These are phyloP conservation scores for Penicillium sp. DNA, from an alignment of 2,329 filamentous ascomycete species.

Conservation along the genomic window DNA sequence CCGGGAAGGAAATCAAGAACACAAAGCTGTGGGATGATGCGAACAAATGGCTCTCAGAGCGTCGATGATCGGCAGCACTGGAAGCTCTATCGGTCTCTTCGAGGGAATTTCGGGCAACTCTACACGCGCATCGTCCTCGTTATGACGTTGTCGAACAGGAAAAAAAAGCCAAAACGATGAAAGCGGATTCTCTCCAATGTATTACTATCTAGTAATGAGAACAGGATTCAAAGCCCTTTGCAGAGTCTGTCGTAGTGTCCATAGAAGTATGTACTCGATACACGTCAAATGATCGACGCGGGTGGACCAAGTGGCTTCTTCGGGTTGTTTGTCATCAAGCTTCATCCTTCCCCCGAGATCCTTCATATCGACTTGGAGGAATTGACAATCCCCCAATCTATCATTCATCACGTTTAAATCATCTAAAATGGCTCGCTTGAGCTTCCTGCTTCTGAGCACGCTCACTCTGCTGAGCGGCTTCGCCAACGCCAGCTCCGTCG, in stretches of 20 bases:
- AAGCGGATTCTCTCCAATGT: slow-evolving; percentile 17
- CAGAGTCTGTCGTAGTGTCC: too few relatives aligned
- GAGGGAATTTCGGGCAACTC: slow-evolving; percentile 10
- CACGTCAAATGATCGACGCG: too few relatives aligned
- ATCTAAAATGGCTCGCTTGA: slow-evolving; percentile 43
- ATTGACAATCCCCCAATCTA: too few relatives aligned
- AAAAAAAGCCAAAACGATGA: slow-evolving; percentile 7
- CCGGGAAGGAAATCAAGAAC: slow-evolving; percentile 48
- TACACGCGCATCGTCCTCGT: slow-evolving; percentile 7
- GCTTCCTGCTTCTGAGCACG: slow-evolving; percentile 43
- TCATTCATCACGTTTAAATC: too few relatives aligned
- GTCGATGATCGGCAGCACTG: slow-evolving; percentile 28
- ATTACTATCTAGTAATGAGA: slow-evolving; percentile 24
- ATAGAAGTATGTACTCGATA: too few relatives aligned
- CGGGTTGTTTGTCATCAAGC: slow-evolving; percentile 22
- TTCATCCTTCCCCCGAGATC: slow-evolving; percentile 1
- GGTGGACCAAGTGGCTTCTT: slow-evolving; percentile 31
- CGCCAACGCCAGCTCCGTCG: slow-evolving; percentile 66
- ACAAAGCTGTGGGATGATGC: slow-evolving; percentile 54
- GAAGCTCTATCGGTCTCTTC: slow-evolving; percentile 4
- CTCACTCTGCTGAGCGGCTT: slow-evolving; percentile 48
- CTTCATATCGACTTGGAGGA: neutral
- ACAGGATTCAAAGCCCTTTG: slow-evolving; percentile 6
- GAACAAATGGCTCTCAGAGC: slow-evolving; percentile 52
- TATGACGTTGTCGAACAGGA: slow-evolving; percentile 7